These are phyloP conservation scores for Pseudozyma pruni DNA, from an alignment of 1,284 basidiomycete species.

Conservation along the genomic window DNA sequence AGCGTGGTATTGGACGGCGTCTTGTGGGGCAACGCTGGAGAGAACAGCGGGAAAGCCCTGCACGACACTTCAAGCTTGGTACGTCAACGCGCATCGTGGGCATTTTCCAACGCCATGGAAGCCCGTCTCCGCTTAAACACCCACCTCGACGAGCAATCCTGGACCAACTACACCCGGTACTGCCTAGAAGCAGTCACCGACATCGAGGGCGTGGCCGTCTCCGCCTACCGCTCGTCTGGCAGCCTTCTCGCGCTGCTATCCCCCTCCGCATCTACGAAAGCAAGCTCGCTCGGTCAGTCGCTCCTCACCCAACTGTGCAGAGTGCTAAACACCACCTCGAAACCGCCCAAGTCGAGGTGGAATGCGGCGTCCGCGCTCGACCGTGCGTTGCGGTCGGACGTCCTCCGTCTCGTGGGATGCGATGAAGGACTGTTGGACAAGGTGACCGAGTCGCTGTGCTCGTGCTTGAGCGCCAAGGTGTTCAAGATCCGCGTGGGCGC, in stretches of 20 bases:
- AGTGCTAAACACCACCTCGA: slow-evolving; percentile 21
- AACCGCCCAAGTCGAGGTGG: slow-evolving; percentile 44
- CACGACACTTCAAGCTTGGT: slow-evolving; percentile 35
- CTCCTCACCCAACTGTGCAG: slow-evolving; percentile 25
- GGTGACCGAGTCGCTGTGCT: slow-evolving; percentile 18
- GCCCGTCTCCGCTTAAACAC: slow-evolving; percentile 5
- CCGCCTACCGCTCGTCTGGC: slow-evolving; percentile 28
- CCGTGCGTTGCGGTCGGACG: slow-evolving; percentile 19
- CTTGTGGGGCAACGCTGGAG: slow-evolving; percentile 3
- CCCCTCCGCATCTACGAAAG: not conserved
- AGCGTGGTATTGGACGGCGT: not conserved
- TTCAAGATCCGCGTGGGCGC: slow-evolving; percentile 34
- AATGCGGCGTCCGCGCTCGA: slow-evolving; percentile 41
- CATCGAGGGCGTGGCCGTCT: slow-evolving; percentile 37
- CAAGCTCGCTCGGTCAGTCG: not conserved
- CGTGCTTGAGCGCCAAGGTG: slow-evolving; percentile 16
- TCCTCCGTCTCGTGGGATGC: slow-evolving; percentile 2
- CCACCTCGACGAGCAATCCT: not conserved
- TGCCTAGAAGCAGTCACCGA: slow-evolving; percentile 29
- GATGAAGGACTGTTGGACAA: slow-evolving; percentile 7
- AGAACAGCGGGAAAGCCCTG: not conserved
- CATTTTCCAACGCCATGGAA: slow-evolving; percentile 29
- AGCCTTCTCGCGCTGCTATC: slow-evolving; percentile 20
- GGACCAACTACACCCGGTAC: slow-evolving; percentile 16
- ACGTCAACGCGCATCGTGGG: slow-evolving; percentile 39